phyloP scores from a whole-genome alignment of 176 grass and related monocot genomes.

The Puccinellia tenuiflora region DNA sequence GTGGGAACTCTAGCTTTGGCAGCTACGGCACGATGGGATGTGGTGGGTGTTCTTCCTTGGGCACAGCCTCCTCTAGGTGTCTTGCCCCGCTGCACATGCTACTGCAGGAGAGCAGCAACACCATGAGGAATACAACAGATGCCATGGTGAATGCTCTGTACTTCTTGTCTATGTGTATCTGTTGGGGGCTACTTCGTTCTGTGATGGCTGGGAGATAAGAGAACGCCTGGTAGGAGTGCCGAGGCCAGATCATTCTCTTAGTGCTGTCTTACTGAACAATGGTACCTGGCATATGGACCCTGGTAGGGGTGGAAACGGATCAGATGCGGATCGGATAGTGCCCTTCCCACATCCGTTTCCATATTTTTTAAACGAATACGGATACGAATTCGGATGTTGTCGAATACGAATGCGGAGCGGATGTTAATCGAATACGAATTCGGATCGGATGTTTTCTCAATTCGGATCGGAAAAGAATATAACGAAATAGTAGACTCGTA shows the following conservation, averaged over 20 bases:
- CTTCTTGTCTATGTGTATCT: not conserved
- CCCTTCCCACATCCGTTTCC: too few species aligned
- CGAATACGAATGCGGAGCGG: too few species aligned
- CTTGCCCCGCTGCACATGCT: constrained; percentile 20
- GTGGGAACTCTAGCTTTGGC: not conserved
- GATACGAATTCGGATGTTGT: too few species aligned
- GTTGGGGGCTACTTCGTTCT: not conserved
- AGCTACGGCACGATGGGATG: not conserved
- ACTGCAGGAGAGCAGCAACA: constrained; percentile 22
- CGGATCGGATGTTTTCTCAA: too few species aligned
- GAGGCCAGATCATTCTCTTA: too few species aligned
- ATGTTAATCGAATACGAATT: too few species aligned
- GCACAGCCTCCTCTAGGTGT: constrained; percentile 14
- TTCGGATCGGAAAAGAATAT: too few species aligned
- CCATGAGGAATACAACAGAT: not conserved
- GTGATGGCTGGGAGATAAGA: not conserved
- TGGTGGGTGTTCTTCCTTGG: constrained; percentile 2
- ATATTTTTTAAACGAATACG: too few species aligned
- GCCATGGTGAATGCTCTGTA: not conserved
- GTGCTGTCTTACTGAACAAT: not conserved
- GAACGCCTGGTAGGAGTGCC: not conserved
- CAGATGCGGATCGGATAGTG: too few species aligned
- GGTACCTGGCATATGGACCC: not conserved
- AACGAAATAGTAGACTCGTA: too few species aligned
- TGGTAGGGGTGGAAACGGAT: too few species aligned